Conservation (phyloP, 345 rosid genomes). For the Brassica carinata region DNA sequence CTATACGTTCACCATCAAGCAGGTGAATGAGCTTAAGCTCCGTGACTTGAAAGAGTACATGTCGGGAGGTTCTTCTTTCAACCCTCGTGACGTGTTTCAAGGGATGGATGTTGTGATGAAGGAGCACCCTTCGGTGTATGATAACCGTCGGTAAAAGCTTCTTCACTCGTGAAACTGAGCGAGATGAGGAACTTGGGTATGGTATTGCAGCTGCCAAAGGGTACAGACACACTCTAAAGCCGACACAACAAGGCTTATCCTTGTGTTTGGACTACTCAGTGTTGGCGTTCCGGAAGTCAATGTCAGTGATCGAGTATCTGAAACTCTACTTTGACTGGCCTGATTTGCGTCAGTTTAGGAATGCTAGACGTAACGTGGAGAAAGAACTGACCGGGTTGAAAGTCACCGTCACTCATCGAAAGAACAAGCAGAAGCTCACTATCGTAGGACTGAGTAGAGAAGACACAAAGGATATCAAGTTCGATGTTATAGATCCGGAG, state of each 20-base stretch:
- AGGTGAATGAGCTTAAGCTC: constrained; percentile 67
- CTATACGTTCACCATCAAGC: constrained; percentile 52
- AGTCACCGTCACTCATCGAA: constrained; percentile 67
- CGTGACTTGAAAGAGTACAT: constrained; percentile 65
- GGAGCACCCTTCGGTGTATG: constrained; percentile 76
- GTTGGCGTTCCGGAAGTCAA: constrained; percentile 63
- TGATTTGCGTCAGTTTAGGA: constrained; percentile 36
- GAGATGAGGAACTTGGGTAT: constrained; percentile 49
- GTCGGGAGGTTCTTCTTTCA: constrained; percentile 30
- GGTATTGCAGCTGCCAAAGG: constrained; percentile 75
- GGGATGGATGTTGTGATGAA: constrained; percentile 93
- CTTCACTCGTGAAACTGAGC: constrained; percentile 36
- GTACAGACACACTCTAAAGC: constrained; percentile 73
- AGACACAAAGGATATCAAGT: constrained; percentile 44
- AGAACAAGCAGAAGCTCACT: constrained; percentile 60
- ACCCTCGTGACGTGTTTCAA: constrained; percentile 81
- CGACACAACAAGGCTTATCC: constrained; percentile 65
- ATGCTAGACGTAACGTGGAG: constrained; percentile 44
- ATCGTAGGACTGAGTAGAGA: constrained; percentile 54
- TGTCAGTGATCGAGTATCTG: constrained; percentile 66
- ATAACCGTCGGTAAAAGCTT: constrained; percentile 66
- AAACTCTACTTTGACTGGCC: constrained; percentile 41
- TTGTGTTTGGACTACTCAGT: constrained; percentile 79
- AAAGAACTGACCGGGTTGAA: constrained; percentile 51
- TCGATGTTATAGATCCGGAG: constrained; percentile 50